phyloP scores from a whole-genome alignment of 306 rosid species.

The Ammopiptanthus mongolicus region DNA sequence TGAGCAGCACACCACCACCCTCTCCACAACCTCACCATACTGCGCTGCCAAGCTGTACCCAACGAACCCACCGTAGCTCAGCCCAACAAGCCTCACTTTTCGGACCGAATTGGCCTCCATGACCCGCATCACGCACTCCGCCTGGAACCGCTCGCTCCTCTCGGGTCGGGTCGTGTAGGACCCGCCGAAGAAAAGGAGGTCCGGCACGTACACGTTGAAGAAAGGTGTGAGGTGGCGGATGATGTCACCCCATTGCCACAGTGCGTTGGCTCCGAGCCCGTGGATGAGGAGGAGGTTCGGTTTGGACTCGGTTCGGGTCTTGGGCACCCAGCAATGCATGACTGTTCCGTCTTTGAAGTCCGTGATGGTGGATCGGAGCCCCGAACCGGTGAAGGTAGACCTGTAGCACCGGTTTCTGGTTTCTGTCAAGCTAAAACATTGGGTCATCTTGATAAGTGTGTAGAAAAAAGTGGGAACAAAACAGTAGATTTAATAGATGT shows the following conservation, averaged over 20 bases:
- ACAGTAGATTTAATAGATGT: not conserved
- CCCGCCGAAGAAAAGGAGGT: constrained; percentile 76
- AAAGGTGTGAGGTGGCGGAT: constrained; percentile 37
- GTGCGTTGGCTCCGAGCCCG: constrained; percentile 71
- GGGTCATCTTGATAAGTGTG: constrained; percentile 19
- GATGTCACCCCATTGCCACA: constrained; percentile 81
- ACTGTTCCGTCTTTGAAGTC: constrained; percentile 66
- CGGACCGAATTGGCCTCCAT: constrained; percentile 56
- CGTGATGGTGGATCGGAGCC: constrained; percentile 57
- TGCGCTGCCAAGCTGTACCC: constrained; percentile 60
- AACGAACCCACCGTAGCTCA: constrained; percentile 85
- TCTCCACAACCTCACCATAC: constrained; percentile 58
- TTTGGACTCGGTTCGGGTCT: constrained; percentile 28
- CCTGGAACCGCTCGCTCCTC: constrained; percentile 64
- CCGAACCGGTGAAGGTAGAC: constrained; percentile 45
- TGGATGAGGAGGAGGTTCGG: constrained; percentile 79
- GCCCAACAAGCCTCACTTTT: constrained; percentile 56
- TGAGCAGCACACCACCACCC: constrained; percentile 66
- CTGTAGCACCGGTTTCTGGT: constrained; percentile 53
- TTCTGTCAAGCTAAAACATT: constrained; percentile 58
- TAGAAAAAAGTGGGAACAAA: not conserved
- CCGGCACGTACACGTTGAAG: constrained; percentile 80
- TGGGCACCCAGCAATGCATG: constrained; percentile 88
- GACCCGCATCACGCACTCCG: constrained; percentile 65
- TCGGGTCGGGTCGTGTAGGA: constrained; percentile 61